phyloP scores from a whole-genome alignment of 345 rosid genomes.

The Salix caprea region DNA sequence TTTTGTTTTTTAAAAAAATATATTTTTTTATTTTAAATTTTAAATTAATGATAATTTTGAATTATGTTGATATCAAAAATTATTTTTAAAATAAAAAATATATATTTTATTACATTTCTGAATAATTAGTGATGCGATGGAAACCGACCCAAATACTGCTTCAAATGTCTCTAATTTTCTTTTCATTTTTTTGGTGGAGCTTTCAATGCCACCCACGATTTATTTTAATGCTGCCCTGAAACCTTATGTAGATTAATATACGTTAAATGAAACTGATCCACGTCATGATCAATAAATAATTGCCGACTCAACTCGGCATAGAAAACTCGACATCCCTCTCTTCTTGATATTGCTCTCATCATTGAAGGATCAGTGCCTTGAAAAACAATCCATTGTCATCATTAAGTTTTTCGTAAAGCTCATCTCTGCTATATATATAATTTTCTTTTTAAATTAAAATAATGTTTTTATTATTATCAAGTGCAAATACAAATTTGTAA shows the following conservation, averaged over 20 bases:
- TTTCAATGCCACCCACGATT: background rate
- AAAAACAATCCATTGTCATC: background rate
- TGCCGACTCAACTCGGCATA: constrained; percentile 2
- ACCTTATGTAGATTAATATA: background rate
- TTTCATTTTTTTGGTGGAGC: background rate
- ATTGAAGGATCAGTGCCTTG: background rate
- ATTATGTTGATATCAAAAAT: too few species aligned
- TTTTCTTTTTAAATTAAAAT: background rate
- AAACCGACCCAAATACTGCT: too few species aligned
- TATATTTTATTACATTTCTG: too few species aligned
- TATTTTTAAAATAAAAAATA: too few species aligned
- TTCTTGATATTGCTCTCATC: background rate
- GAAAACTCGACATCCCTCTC: background rate
- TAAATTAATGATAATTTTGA: too few species aligned
- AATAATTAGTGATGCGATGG: background rate
- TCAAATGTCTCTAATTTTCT: background rate
- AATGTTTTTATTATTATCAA: background rate
- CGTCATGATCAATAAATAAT: background rate
- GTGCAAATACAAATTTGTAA: too few species aligned
- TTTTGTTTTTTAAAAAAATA: too few species aligned
- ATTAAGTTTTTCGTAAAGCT: background rate
- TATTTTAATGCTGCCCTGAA: background rate
- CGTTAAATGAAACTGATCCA: background rate
- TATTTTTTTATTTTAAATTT: too few species aligned
- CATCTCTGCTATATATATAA: background rate